These are phyloP conservation scores for Pleurotus platypus DNA, from an alignment of 768 basidiomycete genomes.

Conservation along the genomic window DNA sequence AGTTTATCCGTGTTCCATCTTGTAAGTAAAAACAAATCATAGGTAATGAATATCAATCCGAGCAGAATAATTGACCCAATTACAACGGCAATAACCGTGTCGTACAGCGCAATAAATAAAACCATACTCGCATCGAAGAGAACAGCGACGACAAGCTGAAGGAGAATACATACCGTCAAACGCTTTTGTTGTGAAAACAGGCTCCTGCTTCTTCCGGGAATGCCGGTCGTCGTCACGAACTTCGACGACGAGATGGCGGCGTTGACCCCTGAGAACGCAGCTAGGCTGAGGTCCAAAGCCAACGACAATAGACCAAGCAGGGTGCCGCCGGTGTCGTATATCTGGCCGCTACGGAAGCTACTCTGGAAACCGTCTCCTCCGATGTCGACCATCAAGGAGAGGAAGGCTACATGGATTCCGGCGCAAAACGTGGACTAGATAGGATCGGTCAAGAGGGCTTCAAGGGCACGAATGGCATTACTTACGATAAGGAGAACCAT, in stretches of 20 bases:
- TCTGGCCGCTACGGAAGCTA: background rate
- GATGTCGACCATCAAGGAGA: background rate
- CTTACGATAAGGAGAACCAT: constrained; percentile 1
- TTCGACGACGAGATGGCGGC: background rate
- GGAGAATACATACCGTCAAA: background rate
- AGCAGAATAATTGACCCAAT: background rate
- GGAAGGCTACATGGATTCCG: constrained; percentile 27
- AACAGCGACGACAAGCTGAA: background rate
- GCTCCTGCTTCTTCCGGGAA: background rate
- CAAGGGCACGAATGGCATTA: too few relatives aligned
- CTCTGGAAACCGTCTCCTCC: background rate
- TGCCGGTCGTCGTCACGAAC: background rate
- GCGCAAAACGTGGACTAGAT: background rate
- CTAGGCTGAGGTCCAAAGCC: background rate
- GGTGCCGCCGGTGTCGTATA: background rate
- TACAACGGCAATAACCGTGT: background rate
- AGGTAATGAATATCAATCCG: background rate
- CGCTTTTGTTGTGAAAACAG: background rate
- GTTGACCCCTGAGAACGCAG: background rate
- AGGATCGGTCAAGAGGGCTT: background rate
- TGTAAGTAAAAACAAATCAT: background rate
- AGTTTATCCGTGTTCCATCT: too few relatives aligned
- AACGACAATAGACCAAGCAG: background rate
- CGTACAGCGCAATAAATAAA: background rate
- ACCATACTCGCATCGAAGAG: constrained; percentile 1